These are phyloP conservation scores for Hemileccinum impolitum DNA, from an alignment of 768 basidiomycete genomes.

Conservation along the genomic window DNA sequence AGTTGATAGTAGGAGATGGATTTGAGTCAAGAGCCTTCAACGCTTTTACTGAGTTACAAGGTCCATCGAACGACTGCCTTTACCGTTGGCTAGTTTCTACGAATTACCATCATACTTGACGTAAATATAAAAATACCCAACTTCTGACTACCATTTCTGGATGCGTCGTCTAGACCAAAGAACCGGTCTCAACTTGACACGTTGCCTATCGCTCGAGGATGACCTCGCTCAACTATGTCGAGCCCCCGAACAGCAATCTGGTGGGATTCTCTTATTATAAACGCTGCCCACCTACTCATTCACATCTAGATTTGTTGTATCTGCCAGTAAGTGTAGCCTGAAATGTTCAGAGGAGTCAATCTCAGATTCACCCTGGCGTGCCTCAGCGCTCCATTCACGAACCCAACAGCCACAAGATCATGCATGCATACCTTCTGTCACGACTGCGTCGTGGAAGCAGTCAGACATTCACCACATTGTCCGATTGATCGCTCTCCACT, in stretches of 20 bases:
- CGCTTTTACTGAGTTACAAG: too few relatives aligned
- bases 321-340: conserved; percentile 48
- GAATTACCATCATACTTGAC: too few relatives aligned
- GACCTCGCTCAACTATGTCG: conserved; percentile 50
- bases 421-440: conserved; percentile 86
- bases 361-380: conserved; percentile 6
- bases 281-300: neutral
- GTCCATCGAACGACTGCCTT: neutral
- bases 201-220: conserved; percentile 8
- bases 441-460: conserved; percentile 73
- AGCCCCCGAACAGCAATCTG: conserved; percentile 62
- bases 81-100: too few relatives aligned
- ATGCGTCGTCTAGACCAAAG: neutral
- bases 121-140: conserved; percentile 16
- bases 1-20: too few relatives aligned
- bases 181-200: conserved; percentile 4
- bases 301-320: conserved; percentile 69
- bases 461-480: conserved; percentile 67
- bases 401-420: conserved; percentile 69
- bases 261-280: conserved; percentile 36
- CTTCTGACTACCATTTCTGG: conserved; percentile 17
- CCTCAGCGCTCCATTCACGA: conserved; percentile 63
- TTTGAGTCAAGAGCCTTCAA: too few relatives aligned
- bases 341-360: neutral
- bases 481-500: conserved; percentile 81